Evolutionary conservation across 2,329 filamentous ascomycete species (phyloP), one percentile per base, ranked within the genome.

Genomic region (Talaromyces atroroseus): DNA sequence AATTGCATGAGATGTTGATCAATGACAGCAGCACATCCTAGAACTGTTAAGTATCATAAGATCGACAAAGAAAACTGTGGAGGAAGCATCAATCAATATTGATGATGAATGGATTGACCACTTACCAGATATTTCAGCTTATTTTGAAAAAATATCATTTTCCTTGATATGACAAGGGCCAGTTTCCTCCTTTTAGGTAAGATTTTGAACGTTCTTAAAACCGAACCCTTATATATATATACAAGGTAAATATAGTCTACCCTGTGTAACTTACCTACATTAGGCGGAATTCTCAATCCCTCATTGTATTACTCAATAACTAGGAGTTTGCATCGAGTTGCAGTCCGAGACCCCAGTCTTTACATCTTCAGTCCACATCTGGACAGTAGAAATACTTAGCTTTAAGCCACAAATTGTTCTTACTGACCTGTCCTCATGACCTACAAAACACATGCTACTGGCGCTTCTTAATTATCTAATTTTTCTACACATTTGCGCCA

Each of bases 321-420:
- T 12, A 21, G 40, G 18, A 44, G 36, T 12, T 21, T 23, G 40
- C 20, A 44, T 23, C 18, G 23, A 20, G 10, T 18, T 21, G 5
- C 40, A 40, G 14, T 11, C 29, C 23, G 23, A 52, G 20, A 46
- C 24, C 20, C 45, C 14, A 18, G 29, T 54, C 24, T 42, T 21
- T 40, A 40, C 32, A 38, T 40, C 48, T 40, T 32, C 52, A 26
- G 29, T 48, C 32, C 52, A 54, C 34, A 20, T 18, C 5, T 26
- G 36, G 20, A n/a, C n/a, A 32, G 26, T 16, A 20, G 16, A 49
- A 54, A 49, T 49, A 54, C n/a, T 48, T 32, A 38, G 20, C 40
- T 42, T 34, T n/a, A 54, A 54, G 52, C 52, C 52, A 54, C 52
- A 54, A 54, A 54, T 36, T 40, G 20, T 21, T 46, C 32, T 34